Conservation (phyloP, 225 moss, liverwort and hornwort genomes). For the Takakia lepidozioides region DNA sequence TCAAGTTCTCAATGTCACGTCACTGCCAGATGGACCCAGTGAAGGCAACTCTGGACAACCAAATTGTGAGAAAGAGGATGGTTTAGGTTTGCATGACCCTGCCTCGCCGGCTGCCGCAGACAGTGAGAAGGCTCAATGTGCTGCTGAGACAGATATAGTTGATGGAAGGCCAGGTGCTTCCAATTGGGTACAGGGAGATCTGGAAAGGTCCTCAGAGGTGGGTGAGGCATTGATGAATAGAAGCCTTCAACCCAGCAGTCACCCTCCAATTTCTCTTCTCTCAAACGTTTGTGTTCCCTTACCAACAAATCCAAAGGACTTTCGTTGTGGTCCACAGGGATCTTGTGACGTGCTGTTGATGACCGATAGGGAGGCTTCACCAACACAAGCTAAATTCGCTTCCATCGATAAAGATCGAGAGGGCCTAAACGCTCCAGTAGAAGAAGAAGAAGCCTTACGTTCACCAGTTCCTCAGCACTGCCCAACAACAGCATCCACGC, state of each 20-base stretch:
- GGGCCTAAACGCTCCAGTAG: constrained; percentile 19
- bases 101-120: too few relatives aligned
- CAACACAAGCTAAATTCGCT: constrained; percentile 18
- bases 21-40: constrained; percentile 10
- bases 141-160: too few relatives aligned
- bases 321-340: constrained; percentile 6
- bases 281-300: too few relatives aligned
- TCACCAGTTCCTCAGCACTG: constrained; percentile 4
- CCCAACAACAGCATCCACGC: constrained; percentile 8
- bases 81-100: too few relatives aligned
- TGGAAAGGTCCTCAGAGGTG: too few relatives aligned
- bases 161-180: too few relatives aligned
- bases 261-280: too few relatives aligned
- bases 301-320: too few relatives aligned
- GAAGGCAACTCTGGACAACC: constrained; percentile 21
- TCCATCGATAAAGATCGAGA: constrained; percentile 12
- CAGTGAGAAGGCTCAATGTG: too few relatives aligned
- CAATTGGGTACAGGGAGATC: too few relatives aligned
- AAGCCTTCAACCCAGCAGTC: too few relatives aligned
- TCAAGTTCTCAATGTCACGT: constrained; percentile 11
- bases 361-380: constrained; percentile 4
- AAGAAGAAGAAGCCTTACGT: constrained; percentile 12
- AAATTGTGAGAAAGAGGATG: constrained; percentile 1
- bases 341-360: constrained; percentile 9
- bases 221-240: too few relatives aligned